Evolutionary conservation across 306 rosid species (phyloP).

Genomic region (Calophaca sinica): DNA sequence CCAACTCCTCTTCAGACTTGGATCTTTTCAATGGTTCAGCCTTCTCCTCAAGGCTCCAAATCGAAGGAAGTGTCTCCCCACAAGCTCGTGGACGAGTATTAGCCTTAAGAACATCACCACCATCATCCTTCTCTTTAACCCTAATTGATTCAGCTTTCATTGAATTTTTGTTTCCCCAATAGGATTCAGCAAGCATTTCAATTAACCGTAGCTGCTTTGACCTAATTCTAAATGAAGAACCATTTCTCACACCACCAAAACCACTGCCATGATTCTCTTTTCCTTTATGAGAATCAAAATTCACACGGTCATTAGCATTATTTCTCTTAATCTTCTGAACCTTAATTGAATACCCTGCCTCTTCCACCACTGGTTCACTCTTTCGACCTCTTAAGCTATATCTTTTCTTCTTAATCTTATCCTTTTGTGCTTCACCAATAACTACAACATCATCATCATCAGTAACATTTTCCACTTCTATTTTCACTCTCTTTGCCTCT

Average conservation of each 20-base stretch:
- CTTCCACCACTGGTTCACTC: no score
- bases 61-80: not conserved
- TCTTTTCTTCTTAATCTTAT: not conserved
- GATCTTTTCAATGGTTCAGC: slow-evolving; percentile 36
- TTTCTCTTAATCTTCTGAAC: not conserved
- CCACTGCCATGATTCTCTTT: not conserved
- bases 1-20: slow-evolving; percentile 32
- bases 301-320: not conserved
- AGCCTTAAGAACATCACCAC: slow-evolving; percentile 5
- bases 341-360: not conserved
- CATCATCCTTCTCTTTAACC: not conserved
- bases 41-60: not conserved
- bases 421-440: not conserved
- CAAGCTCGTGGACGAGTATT: not conserved
- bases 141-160: not conserved
- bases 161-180: not conserved
- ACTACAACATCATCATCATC: not conserved
- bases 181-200: slow-evolving; percentile 35
- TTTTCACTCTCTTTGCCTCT: not conserved
- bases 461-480: not conserved
- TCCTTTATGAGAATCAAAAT: not conserved
- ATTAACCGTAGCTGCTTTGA: not conserved
- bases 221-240: no score
- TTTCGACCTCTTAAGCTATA: not conserved
- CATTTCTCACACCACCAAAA: not conserved